Evolutionary conservation across 2,329 filamentous ascomycete genomes (phyloP), one percentile per base, ranked within the genome.

Genomic region (Fusarium floridanum): DNA sequence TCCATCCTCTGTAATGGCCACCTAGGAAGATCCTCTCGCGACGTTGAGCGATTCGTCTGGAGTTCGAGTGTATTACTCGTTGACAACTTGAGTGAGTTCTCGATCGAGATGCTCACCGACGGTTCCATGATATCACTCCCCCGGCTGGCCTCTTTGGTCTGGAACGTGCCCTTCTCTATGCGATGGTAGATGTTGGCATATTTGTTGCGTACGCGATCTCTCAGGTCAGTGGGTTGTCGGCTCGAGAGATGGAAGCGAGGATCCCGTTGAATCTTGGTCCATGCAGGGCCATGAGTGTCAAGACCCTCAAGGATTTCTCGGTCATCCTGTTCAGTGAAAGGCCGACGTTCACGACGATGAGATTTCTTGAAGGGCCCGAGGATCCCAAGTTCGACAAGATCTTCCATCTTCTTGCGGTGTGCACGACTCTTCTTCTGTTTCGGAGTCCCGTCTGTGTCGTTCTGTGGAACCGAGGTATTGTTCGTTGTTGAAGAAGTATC

Each of bases 231-330:
- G 1, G 91, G 90, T 72, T 91, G 88, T 53, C 91, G 84, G 68
- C 80, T 88, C 6, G 87, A 86, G n/a, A 92, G 82, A 68, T 90
- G 84, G 80, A 90, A 91, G 32, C 84, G 84, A 16, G 87, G 81
- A 69, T 92, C 90, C 39, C 90, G 86, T 77, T 91, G 90, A 22
- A 92, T 92, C 79, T 88, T 90, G 61, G 90, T 91, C 91, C 91
- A 92, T 10, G 89, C 87, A 10, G 90, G 89, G 1, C 91, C 91
- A 77, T 92, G 91, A 5, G 85, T 78, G 43, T 89, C 83, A 41
- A 91, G 87, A 0, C 91, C 91, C 68, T 89, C 84, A 1, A 92
- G 83, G 53, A 92, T 92, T 72, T 91, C 88, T 34, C 83, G 83
- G 76, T 93, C 91, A 68, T 93, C 91, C 72, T 90, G 86, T 32